Base-by-base conservation (phyloP, 1,284 basidiomycete species). In the Calocybe gambosa region DNA sequence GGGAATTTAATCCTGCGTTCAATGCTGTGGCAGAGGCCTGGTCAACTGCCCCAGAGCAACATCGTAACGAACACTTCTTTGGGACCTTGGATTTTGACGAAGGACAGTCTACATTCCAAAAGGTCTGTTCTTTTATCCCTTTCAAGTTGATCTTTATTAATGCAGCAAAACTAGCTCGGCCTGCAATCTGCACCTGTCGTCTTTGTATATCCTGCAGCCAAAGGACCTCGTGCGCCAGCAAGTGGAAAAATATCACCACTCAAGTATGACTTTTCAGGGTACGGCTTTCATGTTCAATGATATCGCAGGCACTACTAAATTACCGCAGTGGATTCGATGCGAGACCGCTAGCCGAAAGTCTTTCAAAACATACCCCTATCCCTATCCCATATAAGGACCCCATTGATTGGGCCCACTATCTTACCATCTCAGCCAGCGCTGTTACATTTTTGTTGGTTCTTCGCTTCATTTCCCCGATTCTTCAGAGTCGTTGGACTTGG, bases 1-100 rank as follows among this genome's bases (percentile, higher is more conserved):
- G 92, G 61, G 78, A 87, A 52, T 95, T 97, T 58, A 80, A 89
- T 46, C 89, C 91, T 2, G 75, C 85, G 13, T 95, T 83, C 75
- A 75, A 75, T 16, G 67, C 80, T 2, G 82, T 96, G 6, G 88
- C 90, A 18, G 82, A 82, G 56, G 80, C 88, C 31, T 96, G 93
- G 93, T 62, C 74, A 4, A 73, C 71, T 21, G 74, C 75, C 15
- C 67, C 85, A 10, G 61, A 72, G 45, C 69, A 69, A n/a, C 67
- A 84, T 28, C 77, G 85, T 36, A 74, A 91, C 62, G 68, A 74
- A 49, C 91, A 95, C 64, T 93, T 96, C 76, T 97, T 96, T 60
- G 93, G 82, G 10, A 84, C 82, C n/a, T 68, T 92, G 29, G 93
- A 97, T 65, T 96, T 95, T 61, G 78, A 85, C 53, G 74, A 88